These are phyloP conservation scores for Cercospora zeina DNA, from an alignment of 2,329 filamentous ascomycete genomes.

Conservation along the genomic window DNA sequence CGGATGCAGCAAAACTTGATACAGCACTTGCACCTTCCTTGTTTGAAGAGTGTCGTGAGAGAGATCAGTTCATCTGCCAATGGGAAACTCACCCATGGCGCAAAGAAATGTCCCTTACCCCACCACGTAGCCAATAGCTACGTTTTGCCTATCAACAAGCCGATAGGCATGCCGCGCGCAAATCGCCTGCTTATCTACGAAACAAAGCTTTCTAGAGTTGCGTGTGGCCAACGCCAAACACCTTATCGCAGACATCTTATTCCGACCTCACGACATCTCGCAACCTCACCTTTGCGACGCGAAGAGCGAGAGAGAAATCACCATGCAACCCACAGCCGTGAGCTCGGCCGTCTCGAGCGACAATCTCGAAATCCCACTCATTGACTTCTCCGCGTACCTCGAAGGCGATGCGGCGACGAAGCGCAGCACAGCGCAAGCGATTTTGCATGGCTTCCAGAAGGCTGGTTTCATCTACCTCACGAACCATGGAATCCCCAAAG, in stretches of 20 bases:
- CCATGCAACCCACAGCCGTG: constrained; percentile 30
- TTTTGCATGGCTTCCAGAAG: constrained; percentile 77
- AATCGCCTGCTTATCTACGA: constrained; percentile 18
- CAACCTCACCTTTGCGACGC: background rate
- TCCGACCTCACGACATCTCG: constrained; percentile 20
- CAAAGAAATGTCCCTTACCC: constrained; percentile 10
- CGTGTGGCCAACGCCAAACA: constrained; percentile 16
- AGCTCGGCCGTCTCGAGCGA: constrained; percentile 38
- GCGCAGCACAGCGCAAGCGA: constrained; percentile 60
- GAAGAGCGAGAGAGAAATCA: constrained; percentile 1
- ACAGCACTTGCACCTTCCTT: background rate
- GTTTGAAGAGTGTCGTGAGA: background rate
- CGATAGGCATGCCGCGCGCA: constrained; percentile 17
- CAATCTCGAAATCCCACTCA: constrained; percentile 53
- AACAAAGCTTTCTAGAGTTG: constrained; percentile 5
- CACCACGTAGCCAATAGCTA: constrained; percentile 12
- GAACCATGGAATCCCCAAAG: constrained; percentile 69
- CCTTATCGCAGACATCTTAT: constrained; percentile 19
- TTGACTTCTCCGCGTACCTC: constrained; percentile 73
- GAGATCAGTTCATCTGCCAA: background rate
- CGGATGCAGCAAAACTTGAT: background rate
- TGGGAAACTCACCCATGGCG: background rate
- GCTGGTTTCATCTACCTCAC: constrained; percentile 88
- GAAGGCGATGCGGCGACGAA: constrained; percentile 55
- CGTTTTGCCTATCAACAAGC: constrained; percentile 18